Base-by-base conservation (phyloP, 2,329 filamentous ascomycete genomes). In the Penicillium sp. region DNA sequence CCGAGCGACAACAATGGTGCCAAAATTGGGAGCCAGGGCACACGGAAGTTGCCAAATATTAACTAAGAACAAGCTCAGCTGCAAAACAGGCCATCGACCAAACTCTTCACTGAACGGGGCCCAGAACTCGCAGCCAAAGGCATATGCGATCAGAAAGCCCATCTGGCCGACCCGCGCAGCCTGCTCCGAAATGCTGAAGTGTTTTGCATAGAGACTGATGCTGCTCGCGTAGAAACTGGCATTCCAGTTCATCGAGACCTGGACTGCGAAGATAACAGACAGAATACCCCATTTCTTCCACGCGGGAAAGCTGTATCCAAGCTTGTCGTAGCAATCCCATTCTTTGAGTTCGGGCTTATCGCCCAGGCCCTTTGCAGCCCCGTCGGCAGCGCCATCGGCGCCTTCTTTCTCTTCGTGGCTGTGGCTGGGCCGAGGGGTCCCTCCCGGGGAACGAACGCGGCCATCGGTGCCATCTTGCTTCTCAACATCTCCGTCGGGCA, bases 101-200 rank as follows among this genome's bases (percentile, higher is more conserved):
- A 90, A 75, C 57, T 93, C 87, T 61, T 93, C 87, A 16, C 80
- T 86, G 84, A 86, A 93, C 0, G 87, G 87, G 0, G 87, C 87
- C 87, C 87, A 93, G 1, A 91, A 75, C 65, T 93, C 87, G 59
- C 87, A 91, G 13, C 87, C 87, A 58, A 93, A 88, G 21, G 84
- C 86, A 61, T 93, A 93, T 3, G 81, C 69, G 39, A 93, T 72
- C 15, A 93, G 70, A 64, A 90, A 93, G 48, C 86, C 77, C 67
- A 85, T 83, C 48, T 86, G 84, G 47, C 86, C 86, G 30, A 80
- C 74, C 39, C 85, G 77, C 2, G 83, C 84, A 7, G 77, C 79
- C 60, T 86, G 83, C 10, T 72, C 70, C 39, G 79, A 81, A 47
- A 91, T 80, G 29, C 65, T 51, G 52, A 87, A 91, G 43, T 87